Evolutionary conservation across 2,329 filamentous ascomycete genomes (phyloP).

Genomic region (Colletotrichum sojae): DNA sequence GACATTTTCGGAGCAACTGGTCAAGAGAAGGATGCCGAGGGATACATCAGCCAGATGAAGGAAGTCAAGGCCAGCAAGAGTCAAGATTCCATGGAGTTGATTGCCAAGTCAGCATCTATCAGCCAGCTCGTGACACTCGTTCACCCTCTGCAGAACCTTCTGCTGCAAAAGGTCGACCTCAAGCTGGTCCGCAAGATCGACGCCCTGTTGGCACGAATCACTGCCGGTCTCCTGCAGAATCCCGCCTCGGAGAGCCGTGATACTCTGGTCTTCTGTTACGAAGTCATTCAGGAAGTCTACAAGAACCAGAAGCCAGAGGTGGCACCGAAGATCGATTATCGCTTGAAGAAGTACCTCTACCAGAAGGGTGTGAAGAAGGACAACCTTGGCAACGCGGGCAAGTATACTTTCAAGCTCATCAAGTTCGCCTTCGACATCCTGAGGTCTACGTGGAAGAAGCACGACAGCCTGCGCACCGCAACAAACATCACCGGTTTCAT

Average conservation of each 20-base stretch:
- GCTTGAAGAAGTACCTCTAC: conserved; percentile 81
- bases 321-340: conserved; percentile 71
- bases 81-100: conserved; percentile 95
- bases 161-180: conserved; percentile 87
- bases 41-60: conserved; percentile 95
- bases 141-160: conserved; percentile 81
- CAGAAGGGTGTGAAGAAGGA: conserved; percentile 84
- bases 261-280: conserved; percentile 94
- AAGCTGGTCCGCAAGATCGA: conserved; percentile 92
- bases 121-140: conserved; percentile 81
- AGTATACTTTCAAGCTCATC: conserved; percentile 88
- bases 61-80: conserved; percentile 99
- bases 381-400: conserved; percentile 79
- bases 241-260: conserved; percentile 83
- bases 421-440: conserved; percentile 91
- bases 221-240: conserved; percentile 87
- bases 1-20: conserved; percentile 95
- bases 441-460: conserved; percentile 87
- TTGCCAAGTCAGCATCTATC: conserved; percentile 87
- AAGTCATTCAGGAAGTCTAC: conserved; percentile 91
- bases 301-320: conserved; percentile 68
- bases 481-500: conserved; percentile 88
- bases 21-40: conserved; percentile 97
- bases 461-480: conserved; percentile 83
- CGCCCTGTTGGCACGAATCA: conserved; percentile 86